These are phyloP conservation scores for Pseudopyricularia cyperi DNA, from an alignment of 2,329 filamentous ascomycete species.

Conservation along the genomic window DNA sequence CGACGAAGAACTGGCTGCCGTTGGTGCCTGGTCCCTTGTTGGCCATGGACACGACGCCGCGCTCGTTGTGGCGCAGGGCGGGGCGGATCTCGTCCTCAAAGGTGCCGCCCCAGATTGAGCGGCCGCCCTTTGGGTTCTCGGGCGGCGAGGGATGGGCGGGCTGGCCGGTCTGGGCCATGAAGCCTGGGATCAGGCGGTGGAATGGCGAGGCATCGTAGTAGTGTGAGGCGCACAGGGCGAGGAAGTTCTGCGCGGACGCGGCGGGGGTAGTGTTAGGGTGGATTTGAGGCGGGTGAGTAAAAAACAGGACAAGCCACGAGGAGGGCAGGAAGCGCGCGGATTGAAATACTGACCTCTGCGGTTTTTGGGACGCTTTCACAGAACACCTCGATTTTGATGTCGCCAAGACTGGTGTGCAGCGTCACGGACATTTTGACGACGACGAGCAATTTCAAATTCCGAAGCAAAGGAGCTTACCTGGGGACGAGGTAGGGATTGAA, in stretches of 20 bases:
- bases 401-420: conserved; percentile 77
- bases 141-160: conserved; percentile 37
- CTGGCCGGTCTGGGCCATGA: conserved; percentile 69
- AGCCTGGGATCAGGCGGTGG: conserved; percentile 67
- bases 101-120: conserved; percentile 58
- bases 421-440: conserved; percentile 55
- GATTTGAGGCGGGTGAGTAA: too few species aligned
- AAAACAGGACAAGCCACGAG: too few species aligned
- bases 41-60: conserved; percentile 65
- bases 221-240: conserved; percentile 68
- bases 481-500: too few species aligned
- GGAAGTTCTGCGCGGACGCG: conserved; percentile 60
- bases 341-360: conserved; percentile 49
- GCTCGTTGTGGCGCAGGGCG: conserved; percentile 51
- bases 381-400: conserved; percentile 92
- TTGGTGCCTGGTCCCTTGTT: conserved; percentile 66
- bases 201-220: conserved; percentile 68
- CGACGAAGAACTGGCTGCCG: conserved; percentile 71
- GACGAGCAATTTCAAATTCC: too few species aligned
- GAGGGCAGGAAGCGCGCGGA: too few species aligned
- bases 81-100: conserved; percentile 77
- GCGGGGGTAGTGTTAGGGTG: background rate
- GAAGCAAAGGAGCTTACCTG: too few species aligned
- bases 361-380: conserved; percentile 92
- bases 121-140: conserved; percentile 52